Percentiles rank a stretch among this genome's conserved stretches.
Evolutionary conservation across 2,329 filamentous ascomycete genomes (phyloP).

Genomic region (Lecanoromycetidae sp.): DNA sequence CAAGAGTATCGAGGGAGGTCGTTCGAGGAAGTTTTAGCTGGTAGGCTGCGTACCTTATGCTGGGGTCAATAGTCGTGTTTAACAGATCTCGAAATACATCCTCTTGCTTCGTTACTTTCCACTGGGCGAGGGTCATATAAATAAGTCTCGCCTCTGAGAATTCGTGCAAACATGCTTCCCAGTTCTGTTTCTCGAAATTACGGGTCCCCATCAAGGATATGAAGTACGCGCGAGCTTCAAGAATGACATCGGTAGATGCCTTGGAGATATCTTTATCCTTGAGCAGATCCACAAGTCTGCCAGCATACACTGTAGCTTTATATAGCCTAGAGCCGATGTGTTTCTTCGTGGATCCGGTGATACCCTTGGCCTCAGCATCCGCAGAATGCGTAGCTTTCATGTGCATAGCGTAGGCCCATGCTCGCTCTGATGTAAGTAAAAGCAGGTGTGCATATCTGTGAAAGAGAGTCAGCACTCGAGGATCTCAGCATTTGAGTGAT

Average conservation of each 20-base stretch:
- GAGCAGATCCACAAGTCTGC: constrained; percentile 54
- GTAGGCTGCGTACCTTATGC: constrained; percentile 88
- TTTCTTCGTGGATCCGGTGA: constrained; percentile 65
- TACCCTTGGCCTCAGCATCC: constrained; percentile 58
- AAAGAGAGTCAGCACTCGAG: constrained; percentile 9
- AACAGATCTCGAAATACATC: constrained; percentile 81
- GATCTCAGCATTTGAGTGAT: not conserved
- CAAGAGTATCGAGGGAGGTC: constrained; percentile 65
- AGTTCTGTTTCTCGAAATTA: constrained; percentile 77
- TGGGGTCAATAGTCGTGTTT: constrained; percentile 77
- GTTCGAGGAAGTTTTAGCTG: constrained; percentile 80
- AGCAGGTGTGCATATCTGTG: constrained; percentile 63
- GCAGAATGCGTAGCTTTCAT: constrained; percentile 75
- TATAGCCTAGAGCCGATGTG: constrained; percentile 80
- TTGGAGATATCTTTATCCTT: constrained; percentile 50
- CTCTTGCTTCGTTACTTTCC: constrained; percentile 34
- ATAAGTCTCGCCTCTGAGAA: constrained; percentile 70
- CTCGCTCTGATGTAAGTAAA: constrained; percentile 74
- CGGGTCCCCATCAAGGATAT: constrained; percentile 63
- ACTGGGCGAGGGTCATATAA: constrained; percentile 61
- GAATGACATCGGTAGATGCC: constrained; percentile 57
- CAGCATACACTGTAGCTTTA: constrained; percentile 63
- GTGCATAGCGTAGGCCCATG: constrained; percentile 91
- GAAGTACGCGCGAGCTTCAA: constrained; percentile 79
- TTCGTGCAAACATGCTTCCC: constrained; percentile 63